phyloP scores from a whole-genome alignment of 352 stramenopile genomes.

The Phytophthora fragariaefolia region DNA sequence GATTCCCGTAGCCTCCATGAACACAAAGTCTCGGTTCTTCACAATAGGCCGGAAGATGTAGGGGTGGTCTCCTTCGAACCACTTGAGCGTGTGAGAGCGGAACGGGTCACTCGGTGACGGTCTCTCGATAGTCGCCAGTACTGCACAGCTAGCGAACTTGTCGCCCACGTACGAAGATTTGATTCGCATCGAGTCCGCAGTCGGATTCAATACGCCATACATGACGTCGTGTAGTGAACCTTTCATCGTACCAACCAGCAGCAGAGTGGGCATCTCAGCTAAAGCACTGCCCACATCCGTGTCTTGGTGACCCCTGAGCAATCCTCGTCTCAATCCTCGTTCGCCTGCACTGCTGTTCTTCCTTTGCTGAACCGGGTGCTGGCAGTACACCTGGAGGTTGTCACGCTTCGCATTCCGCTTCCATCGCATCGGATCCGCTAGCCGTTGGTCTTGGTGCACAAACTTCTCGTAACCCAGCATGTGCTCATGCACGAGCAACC shows the following conservation, averaged over 20 bases:
- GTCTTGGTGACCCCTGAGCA: slow-evolving; percentile 17
- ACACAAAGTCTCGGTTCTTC: slow-evolving; percentile 59
- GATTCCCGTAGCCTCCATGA: slow-evolving; percentile 56
- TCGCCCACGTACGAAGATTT: slow-evolving; percentile 55
- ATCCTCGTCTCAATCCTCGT: not conserved
- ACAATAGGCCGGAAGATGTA: slow-evolving; percentile 50
- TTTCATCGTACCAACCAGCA: slow-evolving; percentile 40
- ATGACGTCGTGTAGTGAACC: slow-evolving; percentile 46
- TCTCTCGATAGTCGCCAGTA: slow-evolving; percentile 41
- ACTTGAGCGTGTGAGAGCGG: slow-evolving; percentile 55
- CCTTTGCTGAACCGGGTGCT: slow-evolving; percentile 10
- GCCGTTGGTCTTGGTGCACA: slow-evolving; percentile 26
- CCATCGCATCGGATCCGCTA: slow-evolving; percentile 25
- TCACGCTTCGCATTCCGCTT: slow-evolving; percentile 28
- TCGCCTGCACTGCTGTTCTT: slow-evolving; percentile 20
- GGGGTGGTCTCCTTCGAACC: slow-evolving; percentile 52
- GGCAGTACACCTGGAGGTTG: slow-evolving; percentile 29
- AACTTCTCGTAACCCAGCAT: slow-evolving; percentile 27
- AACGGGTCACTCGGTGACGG: slow-evolving; percentile 46
- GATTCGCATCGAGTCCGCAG: slow-evolving; percentile 37
- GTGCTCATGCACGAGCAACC: slow-evolving; percentile 29
- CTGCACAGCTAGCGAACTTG: slow-evolving; percentile 43
- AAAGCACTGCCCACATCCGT: slow-evolving; percentile 6
- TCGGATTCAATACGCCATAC: slow-evolving; percentile 48
- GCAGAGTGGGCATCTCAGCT: slow-evolving; percentile 33